Conservation (phyloP, 2,329 filamentous ascomycete species). For the Penicillium capsulatum region DNA sequence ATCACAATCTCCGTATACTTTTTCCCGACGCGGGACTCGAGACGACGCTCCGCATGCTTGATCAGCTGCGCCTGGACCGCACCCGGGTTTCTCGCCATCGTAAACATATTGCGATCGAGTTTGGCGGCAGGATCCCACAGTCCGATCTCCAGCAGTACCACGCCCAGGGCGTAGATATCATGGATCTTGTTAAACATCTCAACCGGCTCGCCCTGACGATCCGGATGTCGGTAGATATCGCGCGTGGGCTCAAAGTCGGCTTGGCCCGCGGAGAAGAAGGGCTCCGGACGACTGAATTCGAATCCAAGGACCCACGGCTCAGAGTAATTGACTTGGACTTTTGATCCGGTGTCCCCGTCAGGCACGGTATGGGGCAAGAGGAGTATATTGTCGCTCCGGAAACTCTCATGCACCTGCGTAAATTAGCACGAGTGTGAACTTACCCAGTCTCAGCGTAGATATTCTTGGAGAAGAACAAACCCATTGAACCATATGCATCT, state of each 20-base stretch:
- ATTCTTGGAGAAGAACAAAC: conserved; percentile 1
- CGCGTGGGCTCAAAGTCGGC: conserved; percentile 6
- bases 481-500: conserved; percentile 11
- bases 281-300: conserved; percentile 8
- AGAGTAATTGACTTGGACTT: conserved; percentile 5
- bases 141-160: conserved; percentile 38
- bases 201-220: conserved; percentile 28
- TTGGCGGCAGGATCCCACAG: conserved; percentile 8
- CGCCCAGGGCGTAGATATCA: conserved; percentile 40
- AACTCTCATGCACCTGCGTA: conserved; percentile 6
- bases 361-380: conserved; percentile 1
- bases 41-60: conserved; percentile 4
- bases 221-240: conserved; percentile 27
- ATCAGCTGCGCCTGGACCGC: conserved; percentile 5
- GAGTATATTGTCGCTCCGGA: conserved; percentile 8
- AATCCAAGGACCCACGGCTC: conserved; percentile 9
- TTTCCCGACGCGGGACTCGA: conserved; percentile 2
- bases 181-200: conserved; percentile 28
- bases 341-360: not conserved
- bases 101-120: conserved; percentile 6
- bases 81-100: conserved; percentile 1
- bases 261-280: conserved; percentile 7
- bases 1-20: conserved; percentile 6
- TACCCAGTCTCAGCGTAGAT: no score
- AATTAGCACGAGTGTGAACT: no score